Evolutionary conservation across 2,329 filamentous ascomycete species (phyloP), one percentile per base, ranked within the genome.

Genomic region (Diaporthe sp.): DNA sequence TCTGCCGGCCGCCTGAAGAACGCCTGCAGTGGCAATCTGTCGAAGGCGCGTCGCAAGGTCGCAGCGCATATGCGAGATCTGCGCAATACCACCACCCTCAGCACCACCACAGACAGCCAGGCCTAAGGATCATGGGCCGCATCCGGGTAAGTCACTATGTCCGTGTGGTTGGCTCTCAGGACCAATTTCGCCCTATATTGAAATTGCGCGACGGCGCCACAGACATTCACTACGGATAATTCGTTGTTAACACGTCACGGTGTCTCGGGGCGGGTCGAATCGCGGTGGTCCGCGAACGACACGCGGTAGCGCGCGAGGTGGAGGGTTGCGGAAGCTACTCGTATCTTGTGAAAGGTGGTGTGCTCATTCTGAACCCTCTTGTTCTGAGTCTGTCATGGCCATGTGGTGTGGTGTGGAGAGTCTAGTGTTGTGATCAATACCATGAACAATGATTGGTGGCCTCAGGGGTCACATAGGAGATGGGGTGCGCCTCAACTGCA

Each of bases 201-300:
- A 19, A 52, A 30, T 30, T 67, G 22, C 8, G 12, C 7, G 13
- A 25, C 33, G 19, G 45, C 45, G 30, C n/a, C 64, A 67, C 64
- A 28, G 30, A 22, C n/a, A 38, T 52, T 67, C 7, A 10, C 28
- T 52, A 52, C 40, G 45, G 15, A 19, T 30, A 15, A 45, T 40
- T 38, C 22, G n/a, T 47, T 35, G 9, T 35, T 25, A 52, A 67
- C 64, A 38, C 64, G 64, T 67, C 64, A 67, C 64, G 45, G 8
- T 67, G 64, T 67, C 64, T 52, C 69, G 69, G 69, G 55, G 55
- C 69, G 69, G 69, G 55, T 38, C 69, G 69, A 61, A 60, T 71
- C 69, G 69, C 40, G 68, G 54, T 60, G 40, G 68, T 40, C 55
- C 30, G 54, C 54, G 58, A 61, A 61, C 30, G 28, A 70, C 67